Evolutionary conservation across 1,284 basidiomycete genomes (phyloP).

Genomic region (Ustilago xerochloae): DNA sequence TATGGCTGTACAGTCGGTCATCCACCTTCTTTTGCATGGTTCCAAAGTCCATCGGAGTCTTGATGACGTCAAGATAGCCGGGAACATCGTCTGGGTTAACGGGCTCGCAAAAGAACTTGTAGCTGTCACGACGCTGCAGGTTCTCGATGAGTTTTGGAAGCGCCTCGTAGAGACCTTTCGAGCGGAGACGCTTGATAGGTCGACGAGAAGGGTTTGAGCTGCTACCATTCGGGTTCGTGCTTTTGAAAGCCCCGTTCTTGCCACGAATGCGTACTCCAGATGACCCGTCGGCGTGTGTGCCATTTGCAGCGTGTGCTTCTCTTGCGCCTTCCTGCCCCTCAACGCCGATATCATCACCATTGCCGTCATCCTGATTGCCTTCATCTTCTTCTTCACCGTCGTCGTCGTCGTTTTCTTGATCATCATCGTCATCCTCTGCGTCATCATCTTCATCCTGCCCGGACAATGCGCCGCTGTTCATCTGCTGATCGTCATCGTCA

Average conservation of each 20-base stretch:
- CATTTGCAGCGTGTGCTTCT: neutral
- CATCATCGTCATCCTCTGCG: slow-evolving; percentile 6
- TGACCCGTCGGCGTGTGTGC: slow-evolving; percentile 1
- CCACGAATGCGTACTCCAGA: slow-evolving; percentile 18
- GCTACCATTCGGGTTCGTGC: neutral
- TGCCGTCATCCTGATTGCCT: slow-evolving; percentile 2
- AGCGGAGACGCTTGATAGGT: slow-evolving; percentile 46
- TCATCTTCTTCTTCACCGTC: slow-evolving; percentile 6
- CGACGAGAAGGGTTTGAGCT: slow-evolving; percentile 22
- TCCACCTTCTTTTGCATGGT: slow-evolving; percentile 74
- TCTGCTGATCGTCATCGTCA: slow-evolving; percentile 2
- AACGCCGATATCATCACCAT: slow-evolving; percentile 1
- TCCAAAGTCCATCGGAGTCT: slow-evolving; percentile 83
- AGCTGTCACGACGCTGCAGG: slow-evolving; percentile 77
- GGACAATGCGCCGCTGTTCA: neutral
- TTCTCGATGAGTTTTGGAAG: slow-evolving; percentile 52
- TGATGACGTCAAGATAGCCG: slow-evolving; percentile 77
- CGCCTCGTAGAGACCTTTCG: slow-evolving; percentile 50
- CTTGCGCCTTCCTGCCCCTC: neutral
- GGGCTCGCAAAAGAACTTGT: slow-evolving; percentile 82
- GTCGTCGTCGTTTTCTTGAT: slow-evolving; percentile 6
- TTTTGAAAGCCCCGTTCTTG: slow-evolving; percentile 28
- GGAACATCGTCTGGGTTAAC: slow-evolving; percentile 77
- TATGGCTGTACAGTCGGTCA: slow-evolving; percentile 42
- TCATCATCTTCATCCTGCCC: slow-evolving; percentile 15